Evolutionary conservation across 1,284 basidiomycete genomes (phyloP).

Genomic region (Heterobasidion occidentale): DNA sequence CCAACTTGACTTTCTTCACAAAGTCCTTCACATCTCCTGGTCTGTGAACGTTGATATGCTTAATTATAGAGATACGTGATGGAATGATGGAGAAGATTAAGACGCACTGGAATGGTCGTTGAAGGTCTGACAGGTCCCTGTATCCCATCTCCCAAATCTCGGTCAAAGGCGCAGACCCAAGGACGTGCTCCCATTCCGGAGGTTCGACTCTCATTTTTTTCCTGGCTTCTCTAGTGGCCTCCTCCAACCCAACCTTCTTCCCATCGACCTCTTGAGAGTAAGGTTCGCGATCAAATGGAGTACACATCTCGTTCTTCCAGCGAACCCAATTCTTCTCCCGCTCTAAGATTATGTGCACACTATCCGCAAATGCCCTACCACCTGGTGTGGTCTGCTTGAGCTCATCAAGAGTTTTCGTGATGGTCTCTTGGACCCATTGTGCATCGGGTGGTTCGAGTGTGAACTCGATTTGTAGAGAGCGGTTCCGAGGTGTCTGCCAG

Average conservation of each 20-base stretch:
- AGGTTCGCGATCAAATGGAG: conserved; percentile 66
- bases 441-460: conserved; percentile 56
- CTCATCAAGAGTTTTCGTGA: conserved; percentile 59
- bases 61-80: neutral
- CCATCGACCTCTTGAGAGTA: conserved; percentile 42
- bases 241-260: conserved; percentile 47
- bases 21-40: conserved; percentile 68
- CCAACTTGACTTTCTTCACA: conserved; percentile 57
- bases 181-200: conserved; percentile 49
- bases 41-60: conserved; percentile 24
- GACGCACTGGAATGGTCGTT: conserved; percentile 58
- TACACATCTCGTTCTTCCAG: conserved; percentile 77
- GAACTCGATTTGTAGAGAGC: conserved; percentile 75
- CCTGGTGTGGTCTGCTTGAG: conserved; percentile 66
- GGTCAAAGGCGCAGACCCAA: conserved; percentile 60
- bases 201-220: conserved; percentile 45
- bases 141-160: conserved; percentile 80
- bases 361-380: conserved; percentile 68
- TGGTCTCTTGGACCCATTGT: conserved; percentile 69
- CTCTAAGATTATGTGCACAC: conserved; percentile 60
- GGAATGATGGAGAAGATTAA: conserved; percentile 2
- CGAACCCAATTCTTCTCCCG: conserved; percentile 82
- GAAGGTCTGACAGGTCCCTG: conserved; percentile 49
- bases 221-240: conserved; percentile 46
- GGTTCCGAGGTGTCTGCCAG: conserved; percentile 56